phyloP scores from a whole-genome alignment of 352 stramenopile genomes.

The Pythium diclinum region DNA sequence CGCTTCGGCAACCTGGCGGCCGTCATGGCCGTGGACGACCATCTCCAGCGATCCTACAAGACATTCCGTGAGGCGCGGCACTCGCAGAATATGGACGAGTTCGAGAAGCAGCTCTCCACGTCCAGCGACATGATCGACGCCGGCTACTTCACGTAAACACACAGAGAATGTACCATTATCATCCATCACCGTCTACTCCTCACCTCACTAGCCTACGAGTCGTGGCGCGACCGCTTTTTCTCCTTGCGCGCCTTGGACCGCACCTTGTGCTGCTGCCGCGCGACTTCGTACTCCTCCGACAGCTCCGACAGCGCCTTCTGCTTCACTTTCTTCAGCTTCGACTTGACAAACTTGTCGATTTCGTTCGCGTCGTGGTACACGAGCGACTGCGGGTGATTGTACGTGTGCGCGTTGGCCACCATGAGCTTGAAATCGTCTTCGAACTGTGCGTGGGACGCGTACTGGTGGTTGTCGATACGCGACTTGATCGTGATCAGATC shows the following conservation, averaged over 20 bases:
- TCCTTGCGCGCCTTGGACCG: constrained; percentile 74
- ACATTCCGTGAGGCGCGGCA: constrained; percentile 78
- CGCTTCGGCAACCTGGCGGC: constrained; percentile 95
- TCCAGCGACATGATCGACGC: constrained; percentile 80
- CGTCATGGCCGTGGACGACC: constrained; percentile 93
- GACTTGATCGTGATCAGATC: constrained; percentile 84
- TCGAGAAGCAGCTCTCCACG: constrained; percentile 56
- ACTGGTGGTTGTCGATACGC: constrained; percentile 69
- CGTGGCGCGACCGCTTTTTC: constrained; percentile 66
- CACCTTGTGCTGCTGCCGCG: constrained; percentile 77
- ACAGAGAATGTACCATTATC: background rate
- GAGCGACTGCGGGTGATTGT: constrained; percentile 82
- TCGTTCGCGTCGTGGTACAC: constrained; percentile 80
- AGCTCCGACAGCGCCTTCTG: constrained; percentile 63
- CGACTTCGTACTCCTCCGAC: constrained; percentile 61
- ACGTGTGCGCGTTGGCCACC: constrained; percentile 84
- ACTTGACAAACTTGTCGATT: constrained; percentile 83
- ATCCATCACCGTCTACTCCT: background rate
- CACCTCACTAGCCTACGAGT: constrained; percentile 17
- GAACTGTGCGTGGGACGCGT: constrained; percentile 60
- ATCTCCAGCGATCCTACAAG: constrained; percentile 72
- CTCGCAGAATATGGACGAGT: constrained; percentile 61
- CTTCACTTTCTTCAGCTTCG: constrained; percentile 68
- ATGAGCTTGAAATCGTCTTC: constrained; percentile 85
- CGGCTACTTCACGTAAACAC: constrained; percentile 68